Base-by-base conservation (phyloP, 2,329 filamentous ascomycete genomes). In the Exophiala oligosperma region DNA sequence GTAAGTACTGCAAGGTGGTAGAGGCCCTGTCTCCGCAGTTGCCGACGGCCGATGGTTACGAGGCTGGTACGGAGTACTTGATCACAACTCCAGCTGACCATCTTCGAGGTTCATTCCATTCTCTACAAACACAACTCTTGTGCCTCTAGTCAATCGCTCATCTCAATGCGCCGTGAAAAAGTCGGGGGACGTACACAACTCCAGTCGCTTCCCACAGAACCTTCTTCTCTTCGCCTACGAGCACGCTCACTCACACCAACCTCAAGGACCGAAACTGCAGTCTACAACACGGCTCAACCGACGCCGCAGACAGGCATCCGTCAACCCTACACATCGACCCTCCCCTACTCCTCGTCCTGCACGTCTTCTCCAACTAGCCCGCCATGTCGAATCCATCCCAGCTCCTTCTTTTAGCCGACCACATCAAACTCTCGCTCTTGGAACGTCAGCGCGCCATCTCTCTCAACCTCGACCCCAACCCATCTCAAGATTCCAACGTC, bases 371-470 rank as follows among this genome's bases (percentile, higher is more conserved):
- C 6, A 29, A 2, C 2, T 26, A 48, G 24, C 52, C 73, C 67
- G 71, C 69, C 28, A 80, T 79, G 76, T 71, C 79, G 59, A 84
- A 81, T 66, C 79, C 84, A 50, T 81, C 82, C 12, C 92, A 97
- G 74, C 87, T 97, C 66, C 91, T 92, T 73, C 88, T 97, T 54
- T 85, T 97, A 57, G 91, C 92, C 69, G 94, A 99, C 77, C 93
- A 97, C 76, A 90, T 97, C 81, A 97, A 97, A 77, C 85, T 97
- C 61, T 96, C 92, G 12, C 83, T 99, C 14, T 86, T 97, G 26
- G 94, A 97, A 78, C 87, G 93, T 58, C 88, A 96, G 76, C 87
- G 93, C 58, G 91, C 92, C 49, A 85, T 91, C 68, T 89, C 86
- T 12, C 82, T 96, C 46, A 87, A 91, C 66, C 83, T 96, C 56